Conservation (phyloP, 768 basidiomycete species). For the Leccinum aurantiacum region DNA sequence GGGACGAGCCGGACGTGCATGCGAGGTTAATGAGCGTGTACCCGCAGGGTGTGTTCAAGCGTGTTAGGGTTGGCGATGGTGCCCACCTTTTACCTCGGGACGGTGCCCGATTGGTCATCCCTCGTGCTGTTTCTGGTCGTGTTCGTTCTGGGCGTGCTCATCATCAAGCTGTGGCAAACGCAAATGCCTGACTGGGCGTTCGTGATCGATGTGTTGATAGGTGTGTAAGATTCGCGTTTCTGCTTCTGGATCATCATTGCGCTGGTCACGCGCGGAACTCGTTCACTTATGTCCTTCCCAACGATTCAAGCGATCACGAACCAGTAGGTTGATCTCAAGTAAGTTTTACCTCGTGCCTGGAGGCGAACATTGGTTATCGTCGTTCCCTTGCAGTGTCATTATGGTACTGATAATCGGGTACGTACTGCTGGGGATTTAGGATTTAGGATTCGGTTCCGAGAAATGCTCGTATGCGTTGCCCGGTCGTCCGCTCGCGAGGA, state of each 20-base stretch:
- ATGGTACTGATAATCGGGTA: constrained; percentile 75
- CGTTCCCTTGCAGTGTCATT: constrained; percentile 50
- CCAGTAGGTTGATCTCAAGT: constrained; percentile 69
- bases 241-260: too few species aligned
- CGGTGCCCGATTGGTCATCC: constrained; percentile 90
- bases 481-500: constrained; percentile 75
- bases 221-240: constrained; percentile 26
- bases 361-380: not conserved
- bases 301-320: constrained; percentile 74
- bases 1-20: constrained; percentile 83
- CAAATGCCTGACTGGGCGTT: constrained; percentile 69
- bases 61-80: not conserved
- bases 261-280: constrained; percentile 11
- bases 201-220: constrained; percentile 59
- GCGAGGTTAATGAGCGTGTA: constrained; percentile 82
- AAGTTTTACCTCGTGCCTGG: not conserved
- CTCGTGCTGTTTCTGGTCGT: constrained; percentile 64
- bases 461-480: constrained; percentile 51
- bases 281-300: constrained; percentile 48
- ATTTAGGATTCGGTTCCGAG: too few species aligned
- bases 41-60: constrained; percentile 35
- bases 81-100: not conserved
- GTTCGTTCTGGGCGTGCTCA: constrained; percentile 66
- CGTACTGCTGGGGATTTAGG: constrained; percentile 26
- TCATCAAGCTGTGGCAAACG: constrained; percentile 74